Percentiles rank a stretch among this genome's conserved stretches.
Conservation (phyloP, 1,139 yeast species). For the Debaryomyces sp. region DNA sequence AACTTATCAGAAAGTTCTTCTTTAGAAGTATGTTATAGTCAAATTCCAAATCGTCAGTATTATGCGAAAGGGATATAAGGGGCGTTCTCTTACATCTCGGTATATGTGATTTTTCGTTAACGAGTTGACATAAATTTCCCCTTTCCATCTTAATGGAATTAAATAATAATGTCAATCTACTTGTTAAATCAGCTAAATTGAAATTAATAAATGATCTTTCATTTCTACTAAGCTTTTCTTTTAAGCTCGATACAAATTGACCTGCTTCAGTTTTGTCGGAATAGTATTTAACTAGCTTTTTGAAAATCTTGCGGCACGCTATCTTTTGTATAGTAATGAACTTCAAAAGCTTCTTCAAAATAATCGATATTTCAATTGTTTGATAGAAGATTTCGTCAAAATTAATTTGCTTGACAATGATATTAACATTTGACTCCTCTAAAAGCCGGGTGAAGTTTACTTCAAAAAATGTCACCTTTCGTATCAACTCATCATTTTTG, state of each 20-base stretch:
- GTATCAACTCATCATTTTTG: constrained; percentile 62
- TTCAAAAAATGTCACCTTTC: constrained; percentile 31
- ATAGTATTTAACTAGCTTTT: constrained; percentile 73
- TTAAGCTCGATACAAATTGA: constrained; percentile 41
- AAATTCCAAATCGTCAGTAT: constrained; percentile 23
- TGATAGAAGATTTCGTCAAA: constrained; percentile 37
- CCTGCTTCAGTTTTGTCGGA: constrained; percentile 35
- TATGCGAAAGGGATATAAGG: not conserved
- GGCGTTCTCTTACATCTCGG: not conserved
- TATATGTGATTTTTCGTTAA: not conserved
- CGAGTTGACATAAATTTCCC: not conserved
- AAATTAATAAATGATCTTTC: constrained; percentile 61
- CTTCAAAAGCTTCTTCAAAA: constrained; percentile 70
- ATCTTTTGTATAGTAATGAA: constrained; percentile 80
- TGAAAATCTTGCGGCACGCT: constrained; percentile 78
- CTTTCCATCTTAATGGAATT: constrained; percentile 22
- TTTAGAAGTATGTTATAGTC: constrained; percentile 36
- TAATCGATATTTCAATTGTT: constrained; percentile 53
- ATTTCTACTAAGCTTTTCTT: constrained; percentile 39
- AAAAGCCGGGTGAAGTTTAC: constrained; percentile 16
- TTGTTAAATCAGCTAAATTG: constrained; percentile 65
- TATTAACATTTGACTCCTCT: constrained; percentile 12
- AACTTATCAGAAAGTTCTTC: constrained; percentile 41
- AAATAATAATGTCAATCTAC: constrained; percentile 54
- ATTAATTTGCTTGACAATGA: constrained; percentile 18